Evolutionary conservation across 1,284 basidiomycete species (phyloP).

Genomic region (Austroboletus novae-zelandiae): DNA sequence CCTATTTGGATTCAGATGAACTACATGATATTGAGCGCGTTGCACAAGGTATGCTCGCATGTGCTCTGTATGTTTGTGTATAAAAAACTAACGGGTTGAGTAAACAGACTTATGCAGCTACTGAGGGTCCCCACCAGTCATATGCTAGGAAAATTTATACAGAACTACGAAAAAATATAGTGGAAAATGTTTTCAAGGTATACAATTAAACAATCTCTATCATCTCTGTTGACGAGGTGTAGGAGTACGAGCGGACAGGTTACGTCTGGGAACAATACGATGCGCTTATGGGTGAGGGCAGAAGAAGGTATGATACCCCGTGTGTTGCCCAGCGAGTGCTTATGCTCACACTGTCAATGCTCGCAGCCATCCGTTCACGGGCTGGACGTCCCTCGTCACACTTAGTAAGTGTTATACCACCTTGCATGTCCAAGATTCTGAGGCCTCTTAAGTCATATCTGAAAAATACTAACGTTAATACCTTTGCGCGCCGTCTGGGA

Average conservation of each 20-base stretch:
- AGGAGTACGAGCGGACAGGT: conserved; percentile 90
- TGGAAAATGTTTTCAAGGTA: conserved; percentile 85
- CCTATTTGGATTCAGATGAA: conserved; percentile 98
- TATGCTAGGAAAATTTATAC: conserved; percentile 77
- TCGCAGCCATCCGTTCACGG: conserved; percentile 83
- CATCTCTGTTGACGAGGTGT: conserved; percentile 14
- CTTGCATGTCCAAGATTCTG: conserved; percentile 6
- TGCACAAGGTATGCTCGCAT: conserved; percentile 61
- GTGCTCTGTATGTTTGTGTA: background rate
- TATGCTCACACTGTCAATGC: conserved; percentile 1
- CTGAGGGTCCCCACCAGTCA: conserved; percentile 78
- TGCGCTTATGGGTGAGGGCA: conserved; percentile 76
- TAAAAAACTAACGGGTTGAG: conserved; percentile 5
- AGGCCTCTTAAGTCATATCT: conserved; percentile 44
- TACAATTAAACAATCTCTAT: background rate
- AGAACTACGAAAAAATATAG: conserved; percentile 76
- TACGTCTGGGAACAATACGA: conserved; percentile 98
- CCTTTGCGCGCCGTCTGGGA: background rate
- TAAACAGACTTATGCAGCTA: conserved; percentile 68
- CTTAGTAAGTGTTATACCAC: conserved; percentile 54
- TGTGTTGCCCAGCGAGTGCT: conserved; percentile 5
- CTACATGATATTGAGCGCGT: conserved; percentile 77
- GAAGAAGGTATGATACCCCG: conserved; percentile 59
- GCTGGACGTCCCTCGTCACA: conserved; percentile 86
- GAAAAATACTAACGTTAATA: conserved; percentile 48